phyloP scores from a whole-genome alignment of 2,329 filamentous ascomycete species.

The Proliferodiscus dingleyae region DNA sequence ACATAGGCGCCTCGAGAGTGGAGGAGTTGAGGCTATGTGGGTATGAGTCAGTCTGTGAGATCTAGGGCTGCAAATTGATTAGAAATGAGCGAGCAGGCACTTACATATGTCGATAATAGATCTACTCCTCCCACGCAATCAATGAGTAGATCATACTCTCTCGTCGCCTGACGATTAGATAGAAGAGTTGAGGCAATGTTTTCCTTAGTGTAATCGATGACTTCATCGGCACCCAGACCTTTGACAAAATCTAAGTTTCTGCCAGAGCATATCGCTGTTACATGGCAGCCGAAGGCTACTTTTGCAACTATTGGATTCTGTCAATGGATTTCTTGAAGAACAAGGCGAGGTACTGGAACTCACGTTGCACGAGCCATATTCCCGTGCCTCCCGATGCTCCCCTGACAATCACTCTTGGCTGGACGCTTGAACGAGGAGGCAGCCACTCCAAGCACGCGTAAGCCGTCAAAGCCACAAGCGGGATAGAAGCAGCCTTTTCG shows the following conservation, averaged over 20 bases:
- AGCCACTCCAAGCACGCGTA: conserved; percentile 30
- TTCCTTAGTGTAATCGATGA: conserved; percentile 27
- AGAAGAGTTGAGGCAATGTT: conserved; percentile 17
- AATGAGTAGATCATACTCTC: conserved; percentile 23
- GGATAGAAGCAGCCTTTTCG: conserved; percentile 39
- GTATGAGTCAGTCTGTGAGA: conserved; percentile 2
- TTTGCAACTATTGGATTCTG: conserved; percentile 23
- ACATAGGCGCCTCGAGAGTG: conserved; percentile 25
- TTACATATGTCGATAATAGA: conserved; percentile 22
- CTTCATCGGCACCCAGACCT: conserved; percentile 24
- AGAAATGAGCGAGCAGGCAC: not conserved
- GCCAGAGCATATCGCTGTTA: conserved; percentile 28
- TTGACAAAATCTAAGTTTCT: conserved; percentile 25
- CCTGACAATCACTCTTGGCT: conserved; percentile 24
- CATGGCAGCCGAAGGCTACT: conserved; percentile 24
- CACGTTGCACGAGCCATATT: conserved; percentile 25
- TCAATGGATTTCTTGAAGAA: not conserved
- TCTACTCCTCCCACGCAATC: conserved; percentile 35
- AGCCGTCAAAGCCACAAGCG: conserved; percentile 39
- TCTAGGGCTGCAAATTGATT: not conserved
- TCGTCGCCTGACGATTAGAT: conserved; percentile 1
- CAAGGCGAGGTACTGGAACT: conserved; percentile 1
- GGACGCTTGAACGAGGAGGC: too few species aligned
- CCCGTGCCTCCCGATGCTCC: conserved; percentile 30
- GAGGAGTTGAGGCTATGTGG: conserved; percentile 17